Conservation (phyloP, 2,329 filamentous ascomycete genomes). For the Aspergillus quadricinctus region DNA sequence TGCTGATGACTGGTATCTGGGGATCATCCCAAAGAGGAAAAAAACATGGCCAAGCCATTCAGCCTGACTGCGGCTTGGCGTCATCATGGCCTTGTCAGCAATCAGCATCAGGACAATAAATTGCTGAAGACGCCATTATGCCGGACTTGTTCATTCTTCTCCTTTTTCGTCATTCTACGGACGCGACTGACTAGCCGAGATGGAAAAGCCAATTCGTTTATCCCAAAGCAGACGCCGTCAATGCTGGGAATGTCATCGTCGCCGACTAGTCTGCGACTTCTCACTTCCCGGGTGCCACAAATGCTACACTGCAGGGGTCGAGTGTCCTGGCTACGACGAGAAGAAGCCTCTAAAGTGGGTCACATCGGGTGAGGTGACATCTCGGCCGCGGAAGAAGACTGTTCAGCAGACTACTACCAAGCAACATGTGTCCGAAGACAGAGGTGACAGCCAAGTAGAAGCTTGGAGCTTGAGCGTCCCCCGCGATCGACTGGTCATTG, state of each 20-base stretch:
- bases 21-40: background rate
- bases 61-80: background rate
- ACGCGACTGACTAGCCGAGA: background rate
- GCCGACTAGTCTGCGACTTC: slow-evolving; percentile 9
- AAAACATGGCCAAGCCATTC: background rate
- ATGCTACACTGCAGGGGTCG: slow-evolving; percentile 1
- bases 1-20: background rate
- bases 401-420: background rate
- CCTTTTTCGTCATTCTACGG: background rate
- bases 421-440: background rate
- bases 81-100: background rate
- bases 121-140: background rate
- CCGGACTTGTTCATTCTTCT: background rate
- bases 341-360: slow-evolving; percentile 8
- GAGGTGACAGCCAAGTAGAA: background rate
- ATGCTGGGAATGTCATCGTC: slow-evolving; percentile 7
- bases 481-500: background rate
- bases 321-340: slow-evolving; percentile 6
- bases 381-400: background rate
- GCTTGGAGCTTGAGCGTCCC: background rate
- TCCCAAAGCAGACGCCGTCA: background rate
- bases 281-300: slow-evolving; percentile 2
- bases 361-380: slow-evolving; percentile 1
- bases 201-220: background rate
- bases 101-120: background rate